These are phyloP conservation scores for Dryadomyces quercivorus DNA, from an alignment of 2,329 filamentous ascomycete genomes.

Conservation along the genomic window DNA sequence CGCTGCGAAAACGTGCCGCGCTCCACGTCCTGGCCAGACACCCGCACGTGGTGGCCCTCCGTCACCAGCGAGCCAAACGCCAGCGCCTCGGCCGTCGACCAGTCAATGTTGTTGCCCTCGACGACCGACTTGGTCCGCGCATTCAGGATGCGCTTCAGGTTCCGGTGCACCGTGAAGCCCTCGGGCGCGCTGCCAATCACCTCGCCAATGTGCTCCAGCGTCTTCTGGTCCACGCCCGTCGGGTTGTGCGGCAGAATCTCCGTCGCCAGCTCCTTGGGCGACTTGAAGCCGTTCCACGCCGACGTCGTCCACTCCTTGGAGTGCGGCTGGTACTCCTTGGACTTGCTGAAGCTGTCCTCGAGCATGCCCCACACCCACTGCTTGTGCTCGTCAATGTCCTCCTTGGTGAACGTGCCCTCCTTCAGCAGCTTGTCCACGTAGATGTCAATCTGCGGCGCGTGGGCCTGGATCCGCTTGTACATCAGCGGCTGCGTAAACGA, in stretches of 20 bases:
- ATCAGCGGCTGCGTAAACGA: conserved; percentile 99
- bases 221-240: conserved; percentile 63
- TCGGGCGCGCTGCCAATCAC: conserved; percentile 70
- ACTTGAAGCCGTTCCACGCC: conserved; percentile 99
- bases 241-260: conserved; percentile 88
- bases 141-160: conserved; percentile 88
- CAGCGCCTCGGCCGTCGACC: conserved; percentile 91
- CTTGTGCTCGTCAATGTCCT: conserved; percentile 97
- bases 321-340: conserved; percentile 93
- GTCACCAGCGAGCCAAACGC: conserved; percentile 84
- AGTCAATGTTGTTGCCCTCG: conserved; percentile 92
- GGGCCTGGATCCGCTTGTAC: conserved; percentile 93
- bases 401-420: conserved; percentile 92
- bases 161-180: conserved; percentile 80
- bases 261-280: conserved; percentile 89
- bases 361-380: conserved; percentile 99
- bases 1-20: conserved; percentile 98
- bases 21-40: conserved; percentile 97
- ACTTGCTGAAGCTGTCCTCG: conserved; percentile 92
- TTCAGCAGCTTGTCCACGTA: conserved; percentile 85
- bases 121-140: conserved; percentile 84
- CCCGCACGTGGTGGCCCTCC: conserved; percentile 93
- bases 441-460: conserved; percentile 75
- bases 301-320: conserved; percentile 98
- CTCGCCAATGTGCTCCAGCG: conserved; percentile 69